Base-by-base conservation (phyloP, 257 asterid genomes). In the Fraxinus excelsior region DNA sequence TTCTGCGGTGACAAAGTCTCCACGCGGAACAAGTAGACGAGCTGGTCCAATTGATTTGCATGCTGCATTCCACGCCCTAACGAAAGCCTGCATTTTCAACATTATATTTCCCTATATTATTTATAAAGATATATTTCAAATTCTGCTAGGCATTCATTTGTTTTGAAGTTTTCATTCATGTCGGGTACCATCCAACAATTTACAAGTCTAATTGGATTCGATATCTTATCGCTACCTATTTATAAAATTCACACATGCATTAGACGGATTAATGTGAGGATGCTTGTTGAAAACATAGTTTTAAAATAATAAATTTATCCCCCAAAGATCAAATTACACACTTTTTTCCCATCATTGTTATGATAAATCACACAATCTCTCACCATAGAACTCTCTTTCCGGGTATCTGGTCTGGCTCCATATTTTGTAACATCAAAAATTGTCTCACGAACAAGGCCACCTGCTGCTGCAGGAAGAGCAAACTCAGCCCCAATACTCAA, bases 371-470 rank as follows among this genome's bases (percentile, higher is more conserved):
- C 23, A 16, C 18, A 49, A 40, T 53, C 5, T 9, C n/a, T 77
- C 51, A 89, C 97, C 85, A 77, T 21, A 7, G 92, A 72, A 72
- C 74, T 69, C 32, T 88, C 88, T 1, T 81, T 75, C 3, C 11
- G 12, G 56, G 88, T 89, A 77, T 90, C 84, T 2, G 85, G 80
- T 71, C 40, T 85, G 11, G 97, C 97, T 44, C 94, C 97, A 70
- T 60, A 79, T 6, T 75, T 83, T 12, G 87, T 91, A 56, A 91
- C 85, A 72, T 91, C 94, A 79, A 87, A 91, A 87, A 91, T 80
- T 53, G 86, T 77, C 86, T 84, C 89, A 21, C 28, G 76, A 35
- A 66, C 28, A 34, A 77, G 83, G 84, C 77, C 79, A 66, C 84
- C 82, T 11, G 62, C 84, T 37, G 79, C 34, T 26, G 56, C 64